These are phyloP conservation scores for Straminergon stramineum DNA, from an alignment of 225 moss, liverwort and hornwort genomes.

Conservation along the genomic window DNA sequence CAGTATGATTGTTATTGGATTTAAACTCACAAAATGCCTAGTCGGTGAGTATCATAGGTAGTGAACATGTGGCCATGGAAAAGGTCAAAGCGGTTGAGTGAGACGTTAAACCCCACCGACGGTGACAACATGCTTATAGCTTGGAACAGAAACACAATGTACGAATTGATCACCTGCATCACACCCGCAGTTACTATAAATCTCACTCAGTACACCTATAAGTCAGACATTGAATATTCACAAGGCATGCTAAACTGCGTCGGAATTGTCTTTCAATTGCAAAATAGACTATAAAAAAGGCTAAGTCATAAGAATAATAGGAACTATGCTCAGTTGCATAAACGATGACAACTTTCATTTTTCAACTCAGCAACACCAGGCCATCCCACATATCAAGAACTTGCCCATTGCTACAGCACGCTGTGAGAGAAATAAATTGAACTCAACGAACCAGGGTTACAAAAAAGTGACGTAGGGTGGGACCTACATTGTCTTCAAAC, in stretches of 20 bases:
- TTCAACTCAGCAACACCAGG: background rate
- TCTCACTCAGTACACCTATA: background rate
- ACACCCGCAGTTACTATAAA: background rate
- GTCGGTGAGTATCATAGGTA: conserved; percentile 60
- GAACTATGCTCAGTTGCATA: background rate
- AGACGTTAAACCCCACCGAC: conserved; percentile 71
- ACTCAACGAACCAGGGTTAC: background rate
- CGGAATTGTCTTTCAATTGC: background rate
- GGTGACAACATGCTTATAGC: conserved; percentile 70
- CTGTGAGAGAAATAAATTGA: background rate
- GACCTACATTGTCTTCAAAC: conserved; percentile 53
- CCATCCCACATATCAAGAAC: background rate
- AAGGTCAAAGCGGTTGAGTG: conserved; percentile 83
- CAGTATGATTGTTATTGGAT: background rate
- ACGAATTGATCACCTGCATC: conserved; percentile 65
- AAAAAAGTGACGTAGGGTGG: background rate
- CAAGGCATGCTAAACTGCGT: background rate
- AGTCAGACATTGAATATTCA: background rate
- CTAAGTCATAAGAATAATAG: background rate
- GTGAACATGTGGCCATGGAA: conserved; percentile 98
- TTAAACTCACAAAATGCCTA: conserved; percentile 77
- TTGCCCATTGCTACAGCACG: background rate
- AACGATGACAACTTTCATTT: background rate
- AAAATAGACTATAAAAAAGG: background rate
- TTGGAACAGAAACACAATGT: conserved; percentile 67